Conservation (phyloP, 2,329 filamentous ascomycete species). For the Xylaria sp. region DNA sequence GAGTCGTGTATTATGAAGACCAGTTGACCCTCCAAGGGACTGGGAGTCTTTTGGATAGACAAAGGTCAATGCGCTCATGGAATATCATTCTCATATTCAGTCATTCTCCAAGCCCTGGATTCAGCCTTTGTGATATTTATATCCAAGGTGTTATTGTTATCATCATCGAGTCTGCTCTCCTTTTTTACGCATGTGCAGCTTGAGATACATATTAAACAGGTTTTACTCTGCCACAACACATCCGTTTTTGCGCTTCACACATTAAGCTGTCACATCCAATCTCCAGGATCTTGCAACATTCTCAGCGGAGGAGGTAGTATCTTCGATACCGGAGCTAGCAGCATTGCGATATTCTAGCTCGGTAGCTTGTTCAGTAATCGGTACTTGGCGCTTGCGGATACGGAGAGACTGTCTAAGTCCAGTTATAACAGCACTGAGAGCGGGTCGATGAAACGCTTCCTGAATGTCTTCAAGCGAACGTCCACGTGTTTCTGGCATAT, state of each 20-base stretch:
- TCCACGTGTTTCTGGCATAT: slow-evolving; percentile 64
- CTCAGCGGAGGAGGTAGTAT: slow-evolving; percentile 34
- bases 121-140: too few species aligned
- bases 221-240: background rate
- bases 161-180: too few species aligned
- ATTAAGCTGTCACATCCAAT: slow-evolving; percentile 36
- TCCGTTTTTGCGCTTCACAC: background rate
- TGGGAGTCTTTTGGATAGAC: too few species aligned
- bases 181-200: background rate
- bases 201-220: background rate
- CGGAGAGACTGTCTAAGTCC: slow-evolving; percentile 9
- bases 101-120: too few species aligned
- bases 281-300: slow-evolving; percentile 35
- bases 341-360: slow-evolving; percentile 36
- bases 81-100: too few species aligned
- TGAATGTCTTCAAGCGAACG: slow-evolving; percentile 62
- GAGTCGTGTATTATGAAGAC: too few species aligned
- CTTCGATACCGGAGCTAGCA: slow-evolving; percentile 29
- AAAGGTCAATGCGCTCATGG: too few species aligned
- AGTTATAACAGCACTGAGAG: slow-evolving; percentile 13
- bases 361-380: slow-evolving; percentile 23
- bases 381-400: slow-evolving; percentile 27
- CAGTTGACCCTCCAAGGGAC: too few species aligned
- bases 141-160: too few species aligned
- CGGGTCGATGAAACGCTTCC: slow-evolving; percentile 54